These are phyloP conservation scores for Turritis glabra DNA, from an alignment of 345 rosid species.

Conservation along the genomic window DNA sequence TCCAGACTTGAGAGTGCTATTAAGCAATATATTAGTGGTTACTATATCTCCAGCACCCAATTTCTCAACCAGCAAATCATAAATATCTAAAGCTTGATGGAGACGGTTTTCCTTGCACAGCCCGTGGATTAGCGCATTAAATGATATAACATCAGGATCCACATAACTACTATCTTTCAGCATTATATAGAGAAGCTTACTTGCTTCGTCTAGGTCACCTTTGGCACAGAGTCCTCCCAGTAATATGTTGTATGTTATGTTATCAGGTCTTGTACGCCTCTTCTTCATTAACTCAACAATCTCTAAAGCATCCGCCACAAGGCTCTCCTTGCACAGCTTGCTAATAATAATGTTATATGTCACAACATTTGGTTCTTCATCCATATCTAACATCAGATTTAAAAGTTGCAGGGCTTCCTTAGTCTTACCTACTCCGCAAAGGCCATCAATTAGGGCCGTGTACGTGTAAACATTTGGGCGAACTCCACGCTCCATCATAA, in stretches of 20 bases:
- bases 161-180: constrained; percentile 41
- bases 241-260: constrained; percentile 55
- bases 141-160: constrained; percentile 53
- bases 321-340: constrained; percentile 61
- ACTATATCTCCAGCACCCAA: constrained; percentile 49
- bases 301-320: constrained; percentile 52
- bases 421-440: constrained; percentile 52
- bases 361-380: constrained; percentile 49
- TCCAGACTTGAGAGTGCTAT: constrained; percentile 51
- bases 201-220: constrained; percentile 59
- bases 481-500: constrained; percentile 54
- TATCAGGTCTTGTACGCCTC: constrained; percentile 56
- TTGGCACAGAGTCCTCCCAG: constrained; percentile 54
- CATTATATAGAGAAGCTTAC: constrained; percentile 47
- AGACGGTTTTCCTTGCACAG: constrained; percentile 54
- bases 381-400: constrained; percentile 50
- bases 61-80: constrained; percentile 48
- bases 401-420: constrained; percentile 58
- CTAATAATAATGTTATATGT: constrained; percentile 58
- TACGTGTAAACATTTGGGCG: constrained; percentile 52
- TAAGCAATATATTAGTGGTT: constrained; percentile 50
- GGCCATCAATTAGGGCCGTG: constrained; percentile 56
- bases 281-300: constrained; percentile 55
- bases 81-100: constrained; percentile 49
- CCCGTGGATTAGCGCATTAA: constrained; percentile 54